Base-by-base conservation (phyloP, 2,329 filamentous ascomycete species). In the Fusarium goolgardi region DNA sequence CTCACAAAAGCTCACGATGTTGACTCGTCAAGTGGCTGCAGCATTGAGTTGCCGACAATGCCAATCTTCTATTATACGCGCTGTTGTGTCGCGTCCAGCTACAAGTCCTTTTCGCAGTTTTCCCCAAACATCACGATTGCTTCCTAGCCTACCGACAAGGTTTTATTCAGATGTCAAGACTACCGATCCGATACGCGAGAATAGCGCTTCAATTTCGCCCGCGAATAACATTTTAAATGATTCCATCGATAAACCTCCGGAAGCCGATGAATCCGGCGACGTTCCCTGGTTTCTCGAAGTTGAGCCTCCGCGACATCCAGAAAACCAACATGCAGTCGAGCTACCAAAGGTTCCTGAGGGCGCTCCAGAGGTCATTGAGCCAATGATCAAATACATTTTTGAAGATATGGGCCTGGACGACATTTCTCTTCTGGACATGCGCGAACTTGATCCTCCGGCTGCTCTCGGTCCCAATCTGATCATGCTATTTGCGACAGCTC, bases 401-500 rank as follows among this genome's bases (percentile, higher is more conserved):
- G 87, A 94, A 62, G 92, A 97, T 31, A 88, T 97, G 70, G 96
- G 96, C 35, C 83, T 99, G 40, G 93, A 97, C 75, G 87, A 94
- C 58, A 83, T 99, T 46, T 85, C 85, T 2, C 80, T 99, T 8
- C 83, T 97, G 47, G 96, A 99, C 75, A 84, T 99, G 32, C 92
- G 96, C 58, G 82, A 87, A 37, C 84, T 98, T 50, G 92, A 97
- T 72, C 94, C 94, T 1, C 92, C 94, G 0, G 90, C 95, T 1
- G 94, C 94, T 0, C 85, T 99, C 2, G 96, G 96, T 2, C 88
- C 92, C 3, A 94, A 95, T 73, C 85, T 97, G 29, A 85, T 99
- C 55, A 98, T 98, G 96, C 81, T 99, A 31, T 88, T 99, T 67
- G 94, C 91, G 40, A 97, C 94, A 11, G 93, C 95, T 16, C 90